These are phyloP conservation scores for Diaporthe aspalathi DNA, from an alignment of 2,329 filamentous ascomycete species.

Conservation along the genomic window DNA sequence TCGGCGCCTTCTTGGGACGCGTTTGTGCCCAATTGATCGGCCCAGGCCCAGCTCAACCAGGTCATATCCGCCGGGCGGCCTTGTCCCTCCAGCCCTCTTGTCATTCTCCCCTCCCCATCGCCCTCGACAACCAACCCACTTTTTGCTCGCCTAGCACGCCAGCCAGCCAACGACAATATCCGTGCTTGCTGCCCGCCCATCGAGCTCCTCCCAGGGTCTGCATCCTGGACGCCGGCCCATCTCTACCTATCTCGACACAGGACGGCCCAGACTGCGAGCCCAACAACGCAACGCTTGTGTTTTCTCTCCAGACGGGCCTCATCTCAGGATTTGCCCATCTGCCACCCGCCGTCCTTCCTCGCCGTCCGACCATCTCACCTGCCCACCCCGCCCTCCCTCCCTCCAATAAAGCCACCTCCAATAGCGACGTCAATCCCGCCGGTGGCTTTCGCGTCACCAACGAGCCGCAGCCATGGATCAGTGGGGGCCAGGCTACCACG, in stretches of 20 bases:
- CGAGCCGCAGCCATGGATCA: constrained; percentile 61
- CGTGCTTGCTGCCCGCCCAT: constrained; percentile 36
- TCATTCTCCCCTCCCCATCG: constrained; percentile 33
- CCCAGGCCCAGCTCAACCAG: constrained; percentile 30
- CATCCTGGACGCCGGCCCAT: constrained; percentile 31
- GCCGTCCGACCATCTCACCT: background rate
- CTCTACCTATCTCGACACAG: constrained; percentile 30
- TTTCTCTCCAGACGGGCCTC: constrained; percentile 9
- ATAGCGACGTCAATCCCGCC: constrained; percentile 37
- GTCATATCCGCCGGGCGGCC: constrained; percentile 26
- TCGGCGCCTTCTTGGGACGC: constrained; percentile 30
- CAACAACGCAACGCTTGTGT: constrained; percentile 28
- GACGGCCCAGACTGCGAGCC: constrained; percentile 5
- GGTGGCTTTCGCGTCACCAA: constrained; percentile 38
- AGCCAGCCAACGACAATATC: constrained; percentile 36
- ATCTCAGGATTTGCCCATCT: constrained; percentile 1
- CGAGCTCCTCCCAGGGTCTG: constrained; percentile 33
- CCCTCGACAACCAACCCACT: constrained; percentile 36
- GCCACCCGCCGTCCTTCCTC: constrained; percentile 19
- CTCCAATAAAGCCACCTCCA: background rate
- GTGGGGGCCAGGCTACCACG: constrained; percentile 74
- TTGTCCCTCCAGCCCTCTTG: constrained; percentile 19
- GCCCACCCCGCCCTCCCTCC: background rate
- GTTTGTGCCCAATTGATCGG: constrained; percentile 38
- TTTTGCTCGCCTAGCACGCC: constrained; percentile 37